These are phyloP conservation scores for Jamesozyma lodderae DNA, from an alignment of 805 yeast species.

Conservation along the genomic window DNA sequence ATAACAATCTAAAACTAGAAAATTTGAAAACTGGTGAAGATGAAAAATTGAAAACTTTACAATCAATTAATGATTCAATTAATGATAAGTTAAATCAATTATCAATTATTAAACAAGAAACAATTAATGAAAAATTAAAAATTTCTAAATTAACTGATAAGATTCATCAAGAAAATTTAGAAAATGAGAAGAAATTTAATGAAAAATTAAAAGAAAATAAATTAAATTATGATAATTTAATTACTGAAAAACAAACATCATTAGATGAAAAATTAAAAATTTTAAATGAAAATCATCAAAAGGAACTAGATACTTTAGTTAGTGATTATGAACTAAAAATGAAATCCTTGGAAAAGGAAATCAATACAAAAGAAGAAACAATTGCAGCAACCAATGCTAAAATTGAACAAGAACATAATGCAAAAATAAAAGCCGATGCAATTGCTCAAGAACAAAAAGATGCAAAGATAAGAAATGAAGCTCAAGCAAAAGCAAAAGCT, in stretches of 20 bases:
- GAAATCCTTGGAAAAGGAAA: not conserved
- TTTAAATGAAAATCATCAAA: conserved; percentile 16
- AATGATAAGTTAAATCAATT: conserved; percentile 14
- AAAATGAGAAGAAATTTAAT: conserved; percentile 21
- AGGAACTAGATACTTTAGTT: conserved; percentile 15
- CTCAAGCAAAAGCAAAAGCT: conserved; percentile 12
- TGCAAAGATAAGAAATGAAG: not conserved
- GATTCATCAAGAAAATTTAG: conserved; percentile 21
- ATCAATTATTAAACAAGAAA: conserved; percentile 24
- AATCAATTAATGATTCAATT: conserved; percentile 20
- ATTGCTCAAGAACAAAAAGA: not conserved
- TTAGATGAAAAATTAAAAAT: conserved; percentile 14
- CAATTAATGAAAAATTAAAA: conserved; percentile 22
- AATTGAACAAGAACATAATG: conserved; percentile 8
- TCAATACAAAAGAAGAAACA: not conserved
- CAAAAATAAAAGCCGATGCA: conserved; percentile 3
- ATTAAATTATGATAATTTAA: conserved; percentile 17
- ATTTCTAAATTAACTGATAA: conserved; percentile 21
- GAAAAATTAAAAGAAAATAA: conserved; percentile 21
- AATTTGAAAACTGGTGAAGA: conserved; percentile 17
- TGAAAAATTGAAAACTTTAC: conserved; percentile 18
- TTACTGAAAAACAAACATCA: conserved; percentile 21
- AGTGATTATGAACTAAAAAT: conserved; percentile 14
- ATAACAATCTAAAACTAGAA: conserved; percentile 21
- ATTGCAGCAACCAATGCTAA: conserved; percentile 3